A percentile compares a stretch with the other conserved stretches of the same genome.
phyloP scores from a whole-genome alignment of 2,329 filamentous ascomycete genomes.

The Fusarium mexicanum region DNA sequence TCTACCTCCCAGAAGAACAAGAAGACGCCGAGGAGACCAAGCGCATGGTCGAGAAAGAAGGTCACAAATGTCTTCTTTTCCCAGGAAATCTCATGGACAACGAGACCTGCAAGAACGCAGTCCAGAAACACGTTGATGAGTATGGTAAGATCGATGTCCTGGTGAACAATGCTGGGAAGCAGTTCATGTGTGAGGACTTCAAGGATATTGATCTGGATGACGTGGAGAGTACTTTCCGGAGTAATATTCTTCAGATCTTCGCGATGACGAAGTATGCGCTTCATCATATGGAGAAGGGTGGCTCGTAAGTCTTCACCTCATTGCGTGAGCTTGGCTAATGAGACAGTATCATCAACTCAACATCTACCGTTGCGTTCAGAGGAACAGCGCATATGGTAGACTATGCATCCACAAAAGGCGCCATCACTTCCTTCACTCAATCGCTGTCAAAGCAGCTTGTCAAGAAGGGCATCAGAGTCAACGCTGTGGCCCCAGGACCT shows the following conservation, averaged over 20 bases:
- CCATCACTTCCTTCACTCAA: constrained; percentile 65
- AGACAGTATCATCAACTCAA: constrained; percentile 64
- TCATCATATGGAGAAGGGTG: constrained; percentile 62
- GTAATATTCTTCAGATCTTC: constrained; percentile 67
- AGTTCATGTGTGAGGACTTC: constrained; percentile 63
- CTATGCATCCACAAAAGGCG: constrained; percentile 67
- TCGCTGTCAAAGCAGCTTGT: constrained; percentile 62
- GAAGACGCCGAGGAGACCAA: constrained; percentile 65
- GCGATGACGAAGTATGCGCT: constrained; percentile 67
- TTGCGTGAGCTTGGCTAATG: background rate
- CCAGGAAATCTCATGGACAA: constrained; percentile 60
- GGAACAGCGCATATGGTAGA: constrained; percentile 62
- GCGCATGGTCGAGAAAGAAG: constrained; percentile 60
- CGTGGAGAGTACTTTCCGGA: constrained; percentile 65
- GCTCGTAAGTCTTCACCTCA: constrained; percentile 48
- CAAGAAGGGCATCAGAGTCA: constrained; percentile 67
- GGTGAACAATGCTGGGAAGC: constrained; percentile 68
- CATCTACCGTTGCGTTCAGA: constrained; percentile 63
- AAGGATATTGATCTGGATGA: constrained; percentile 63
- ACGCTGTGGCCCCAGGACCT: constrained; percentile 54
- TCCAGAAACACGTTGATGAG: constrained; percentile 63
- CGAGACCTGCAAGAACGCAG: constrained; percentile 59
- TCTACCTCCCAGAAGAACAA: constrained; percentile 65
- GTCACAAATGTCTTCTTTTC: constrained; percentile 58
- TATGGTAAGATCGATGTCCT: constrained; percentile 59